Conservation (phyloP, 306 rosid species). For the Purshia tridentata region DNA sequence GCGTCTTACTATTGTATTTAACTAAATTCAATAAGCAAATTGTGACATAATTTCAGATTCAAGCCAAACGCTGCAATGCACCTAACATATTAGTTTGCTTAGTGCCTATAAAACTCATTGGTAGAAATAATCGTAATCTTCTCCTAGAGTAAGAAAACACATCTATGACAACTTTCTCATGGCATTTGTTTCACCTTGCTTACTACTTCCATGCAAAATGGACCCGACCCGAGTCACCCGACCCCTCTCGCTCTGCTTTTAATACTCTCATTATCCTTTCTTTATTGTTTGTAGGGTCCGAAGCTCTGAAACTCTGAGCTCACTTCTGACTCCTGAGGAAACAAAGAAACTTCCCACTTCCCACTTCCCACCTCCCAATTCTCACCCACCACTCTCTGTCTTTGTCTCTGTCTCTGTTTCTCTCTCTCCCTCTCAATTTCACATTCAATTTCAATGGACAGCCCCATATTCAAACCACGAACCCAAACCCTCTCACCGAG, state of each 20-base stretch:
- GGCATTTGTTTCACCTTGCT: background rate
- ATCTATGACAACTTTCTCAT: too few relatives aligned
- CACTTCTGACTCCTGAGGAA: background rate
- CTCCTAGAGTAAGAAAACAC: too few relatives aligned
- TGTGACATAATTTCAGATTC: too few relatives aligned
- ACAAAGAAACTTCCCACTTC: slow-evolving; percentile 1
- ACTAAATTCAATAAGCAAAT: too few relatives aligned
- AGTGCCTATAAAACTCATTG: too few relatives aligned
- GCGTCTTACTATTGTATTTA: too few relatives aligned
- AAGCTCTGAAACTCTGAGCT: slow-evolving; percentile 6
- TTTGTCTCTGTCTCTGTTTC: background rate
- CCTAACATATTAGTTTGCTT: too few relatives aligned
- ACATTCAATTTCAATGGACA: slow-evolving; percentile 39
- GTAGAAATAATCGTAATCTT: too few relatives aligned
- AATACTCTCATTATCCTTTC: background rate
- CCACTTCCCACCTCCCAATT: slow-evolving; percentile 16
- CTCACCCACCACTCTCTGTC: slow-evolving; percentile 8
- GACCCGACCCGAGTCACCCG: background rate
- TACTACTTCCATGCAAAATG: too few relatives aligned
- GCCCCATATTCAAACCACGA: slow-evolving; percentile 26
- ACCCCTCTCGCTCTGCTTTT: background rate
- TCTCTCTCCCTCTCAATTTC: background rate
- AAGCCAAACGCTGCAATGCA: too few relatives aligned
- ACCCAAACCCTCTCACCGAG: slow-evolving; percentile 33
- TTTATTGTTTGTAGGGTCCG: slow-evolving; percentile 29